Evolutionary conservation across 805 yeast species (phyloP).

Genomic region (Clavispora carvajalis): DNA sequence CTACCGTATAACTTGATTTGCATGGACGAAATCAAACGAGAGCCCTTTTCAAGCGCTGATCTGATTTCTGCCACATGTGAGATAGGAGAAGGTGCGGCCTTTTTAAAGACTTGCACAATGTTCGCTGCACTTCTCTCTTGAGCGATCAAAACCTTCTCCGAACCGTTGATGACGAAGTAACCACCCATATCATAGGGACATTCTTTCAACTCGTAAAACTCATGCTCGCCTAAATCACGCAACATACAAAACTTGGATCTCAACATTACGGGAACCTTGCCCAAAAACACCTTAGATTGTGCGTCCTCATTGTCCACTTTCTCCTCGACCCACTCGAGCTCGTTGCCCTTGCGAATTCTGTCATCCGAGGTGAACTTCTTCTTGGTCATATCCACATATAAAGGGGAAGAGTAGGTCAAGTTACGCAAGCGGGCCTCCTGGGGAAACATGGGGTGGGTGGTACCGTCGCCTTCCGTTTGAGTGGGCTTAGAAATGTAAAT

Average conservation of each 20-base stretch:
- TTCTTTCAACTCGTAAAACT: conserved; percentile 91
- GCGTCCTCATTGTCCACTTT: conserved; percentile 51
- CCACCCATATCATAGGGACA: conserved; percentile 99
- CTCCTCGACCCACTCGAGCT: conserved; percentile 51
- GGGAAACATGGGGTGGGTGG: conserved; percentile 97
- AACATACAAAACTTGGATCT: conserved; percentile 94
- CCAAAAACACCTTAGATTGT: conserved; percentile 75
- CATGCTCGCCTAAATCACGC: conserved; percentile 84
- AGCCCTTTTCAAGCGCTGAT: conserved; percentile 95
- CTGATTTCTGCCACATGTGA: conserved; percentile 96
- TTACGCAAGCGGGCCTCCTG: conserved; percentile 97
- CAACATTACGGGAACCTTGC: conserved; percentile 97
- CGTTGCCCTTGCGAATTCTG: conserved; percentile 44
- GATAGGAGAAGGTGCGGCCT: conserved; percentile 95
- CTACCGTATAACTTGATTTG: conserved; percentile 89
- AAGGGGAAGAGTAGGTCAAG: conserved; percentile 91
- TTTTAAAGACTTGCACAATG: conserved; percentile 96
- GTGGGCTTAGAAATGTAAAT: conserved; percentile 95
- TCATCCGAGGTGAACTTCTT: conserved; percentile 81
- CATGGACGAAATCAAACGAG: conserved; percentile 87
- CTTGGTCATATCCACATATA: conserved; percentile 93
- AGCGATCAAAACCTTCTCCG: conserved; percentile 96
- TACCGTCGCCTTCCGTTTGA: conserved; percentile 99
- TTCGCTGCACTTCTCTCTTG: conserved; percentile 99
- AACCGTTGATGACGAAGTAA: conserved; percentile 95